Evolutionary conservation across 345 rosid genomes (phyloP), one percentile per base, ranked within the genome.

Genomic region (Euphorbia peplus): DNA sequence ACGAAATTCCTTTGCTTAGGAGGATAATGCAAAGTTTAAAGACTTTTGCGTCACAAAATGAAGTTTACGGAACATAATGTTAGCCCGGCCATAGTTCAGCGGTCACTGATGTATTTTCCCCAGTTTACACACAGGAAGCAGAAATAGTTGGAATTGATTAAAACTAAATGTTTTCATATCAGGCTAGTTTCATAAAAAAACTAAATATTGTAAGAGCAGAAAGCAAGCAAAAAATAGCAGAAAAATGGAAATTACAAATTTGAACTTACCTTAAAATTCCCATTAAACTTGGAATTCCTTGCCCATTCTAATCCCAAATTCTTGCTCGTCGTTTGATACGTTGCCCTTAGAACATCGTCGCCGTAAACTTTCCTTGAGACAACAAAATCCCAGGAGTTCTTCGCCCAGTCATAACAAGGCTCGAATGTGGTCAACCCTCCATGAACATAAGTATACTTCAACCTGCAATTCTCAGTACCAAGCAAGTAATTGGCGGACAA

Each of bases 361-460:
- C 72, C 85, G 55, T 80, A 84, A 37, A 93, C 72, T 65, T 71
- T 91, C 46, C 80, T 79, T 0, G 88, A 87, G 63, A 88, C 83
- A 0, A 89, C 80, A 67, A 93, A 91, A 80, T 89, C 97, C 97
- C 99, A 93, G 0, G 91, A 71, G 58, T 91, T 82, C 76, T 86
- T 87, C 0, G 86, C 95, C 68, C 91, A 70, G 61, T 93, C 96
- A 56, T 88, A 93, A 71, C 83, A 80, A 3, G 90, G 96, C 84
- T 91, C 97, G 1, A 93, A 85, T 0, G 96, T 85, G 56, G 90
- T 88, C 29, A 75, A 28, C 63, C 86, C 89, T 71, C 75, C 66
- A 54, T 89, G 99, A 22, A 80, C 72, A 67, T 95, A 89, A 11
- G 81, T 81, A 67, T 95, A 91, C 84, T 89, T 93, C 78, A 93